Percentiles rank a stretch among this genome's conserved stretches.
Evolutionary conservation across 1,139 yeast genomes (phyloP).

Genomic region (Hyphopichia pseudoburtonii): DNA sequence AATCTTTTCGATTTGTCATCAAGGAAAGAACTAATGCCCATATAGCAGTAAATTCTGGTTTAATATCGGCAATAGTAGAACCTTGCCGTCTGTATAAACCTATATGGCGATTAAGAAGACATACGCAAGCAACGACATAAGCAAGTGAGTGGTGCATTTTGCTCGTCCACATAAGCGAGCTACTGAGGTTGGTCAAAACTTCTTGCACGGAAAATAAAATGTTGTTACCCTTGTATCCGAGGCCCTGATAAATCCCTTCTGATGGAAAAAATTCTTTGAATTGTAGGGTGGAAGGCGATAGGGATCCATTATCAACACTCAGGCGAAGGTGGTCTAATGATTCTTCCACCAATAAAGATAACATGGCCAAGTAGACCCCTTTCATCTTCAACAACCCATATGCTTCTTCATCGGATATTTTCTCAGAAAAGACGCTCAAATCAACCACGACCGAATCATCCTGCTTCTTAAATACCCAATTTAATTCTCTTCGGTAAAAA

Average conservation of each 20-base stretch:
- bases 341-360: slow-evolving; percentile 35
- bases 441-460: neutral
- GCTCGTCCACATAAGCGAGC: neutral
- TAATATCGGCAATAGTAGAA: slow-evolving; percentile 11
- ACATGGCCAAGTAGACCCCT: slow-evolving; percentile 32
- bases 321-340: slow-evolving; percentile 23
- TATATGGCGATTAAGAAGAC: slow-evolving; percentile 24
- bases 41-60: slow-evolving; percentile 16
- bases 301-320: slow-evolving; percentile 11
- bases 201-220: slow-evolving; percentile 18
- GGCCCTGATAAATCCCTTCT: slow-evolving; percentile 19
- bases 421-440: neutral
- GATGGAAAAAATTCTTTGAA: slow-evolving; percentile 27
- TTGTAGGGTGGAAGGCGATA: slow-evolving; percentile 11
- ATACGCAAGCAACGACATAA: slow-evolving; percentile 22
- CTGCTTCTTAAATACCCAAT: slow-evolving; percentile 15
- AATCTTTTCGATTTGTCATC: slow-evolving; percentile 6
- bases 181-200: slow-evolving; percentile 1
- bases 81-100: slow-evolving; percentile 17
- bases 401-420: slow-evolving; percentile 13
- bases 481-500: slow-evolving; percentile 30
- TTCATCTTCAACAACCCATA: slow-evolving; percentile 17
- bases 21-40: slow-evolving; percentile 16
- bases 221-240: slow-evolving; percentile 17
- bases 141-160: slow-evolving; percentile 20